These are phyloP conservation scores for Plectranthus barbatus DNA, from an alignment of 257 asterid species.

Conservation along the genomic window DNA sequence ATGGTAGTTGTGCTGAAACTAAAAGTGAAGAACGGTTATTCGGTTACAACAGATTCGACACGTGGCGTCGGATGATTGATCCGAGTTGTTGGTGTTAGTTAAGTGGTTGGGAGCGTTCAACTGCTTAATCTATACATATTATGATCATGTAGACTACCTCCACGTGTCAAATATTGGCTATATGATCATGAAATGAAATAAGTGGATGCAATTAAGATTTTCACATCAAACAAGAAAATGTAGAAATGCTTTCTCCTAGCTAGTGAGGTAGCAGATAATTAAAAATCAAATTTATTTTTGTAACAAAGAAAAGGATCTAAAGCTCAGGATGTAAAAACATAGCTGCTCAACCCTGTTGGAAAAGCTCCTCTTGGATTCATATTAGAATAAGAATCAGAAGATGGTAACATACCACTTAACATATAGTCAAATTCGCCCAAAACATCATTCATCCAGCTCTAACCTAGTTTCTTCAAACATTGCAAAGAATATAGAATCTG, in stretches of 20 bases:
- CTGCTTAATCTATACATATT: no score
- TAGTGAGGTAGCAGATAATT: background rate
- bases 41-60: no score
- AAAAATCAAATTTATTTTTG: background rate
- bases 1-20: no score
- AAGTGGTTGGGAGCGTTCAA: no score
- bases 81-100: no score
- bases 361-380: slow-evolving; percentile 11
- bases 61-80: slow-evolving; percentile 57
- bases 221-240: slow-evolving; percentile 1
- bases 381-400: background rate
- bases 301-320: background rate
- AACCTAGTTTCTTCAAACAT: background rate
- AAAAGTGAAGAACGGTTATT: no score
- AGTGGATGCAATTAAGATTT: slow-evolving; percentile 3
- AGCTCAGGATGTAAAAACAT: slow-evolving; percentile 5
- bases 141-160: slow-evolving; percentile 34
- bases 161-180: slow-evolving; percentile 16
- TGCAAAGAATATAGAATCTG: background rate
- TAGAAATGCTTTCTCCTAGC: background rate
- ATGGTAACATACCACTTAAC: slow-evolving; percentile 17
- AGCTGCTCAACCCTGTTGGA: slow-evolving; percentile 6
- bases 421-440: slow-evolving; percentile 2
- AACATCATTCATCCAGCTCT: slow-evolving; percentile 6
- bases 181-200: slow-evolving; percentile 29